Base-by-base conservation (phyloP, 2,329 filamentous ascomycete genomes). In the Simplicillium sp. region DNA sequence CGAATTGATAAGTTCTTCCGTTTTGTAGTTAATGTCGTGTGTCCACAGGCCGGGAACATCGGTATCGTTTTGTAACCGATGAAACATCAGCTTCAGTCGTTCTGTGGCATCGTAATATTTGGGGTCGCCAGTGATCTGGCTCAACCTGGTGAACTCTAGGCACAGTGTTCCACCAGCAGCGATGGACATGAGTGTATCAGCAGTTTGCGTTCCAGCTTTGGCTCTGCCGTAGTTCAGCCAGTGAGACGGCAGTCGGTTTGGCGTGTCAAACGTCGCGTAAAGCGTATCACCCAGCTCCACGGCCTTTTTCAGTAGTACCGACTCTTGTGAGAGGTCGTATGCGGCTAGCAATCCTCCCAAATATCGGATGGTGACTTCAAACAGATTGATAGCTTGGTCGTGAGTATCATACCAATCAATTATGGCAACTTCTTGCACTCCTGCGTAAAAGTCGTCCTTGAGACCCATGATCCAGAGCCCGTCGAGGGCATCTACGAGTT, bases 31-130 rank as follows among this genome's bases (percentile, higher is more conserved):
- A 39, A 88, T 60, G 41, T 65, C 66, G 42, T 75, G 68, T 1
- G 84, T 83, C 82, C 82, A 88, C 59, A 89, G 65, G 3, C 85
- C 84, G 3, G 84, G 84, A 8, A 88, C 62, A 34, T 67, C 71
- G 2, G 83, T 88, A 9, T 68, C 60, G 48, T 78, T 73, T 61
- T 89, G 84, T 48, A 74, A 73, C 32, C 69, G 64, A 47, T 79
- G 71, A 37, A 89, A 72, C 44, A 78, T 73, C 50, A 80, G 68
- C 47, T 84, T 87, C 45, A 90, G 73, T n/a, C 81, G 73, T 46
- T 83, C 80, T 40, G 86, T 74, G 5, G 82, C 83, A 59, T 87
- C 82, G 57, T 83, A 88, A 61, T 84, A 89, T 55, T 82, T 87
- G 41, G 74, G 62, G 44, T 87, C 70, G 38, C 76, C 77, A 0